phyloP scores from a whole-genome alignment of 257 asterid genomes.

The Solanum chmielewskii region DNA sequence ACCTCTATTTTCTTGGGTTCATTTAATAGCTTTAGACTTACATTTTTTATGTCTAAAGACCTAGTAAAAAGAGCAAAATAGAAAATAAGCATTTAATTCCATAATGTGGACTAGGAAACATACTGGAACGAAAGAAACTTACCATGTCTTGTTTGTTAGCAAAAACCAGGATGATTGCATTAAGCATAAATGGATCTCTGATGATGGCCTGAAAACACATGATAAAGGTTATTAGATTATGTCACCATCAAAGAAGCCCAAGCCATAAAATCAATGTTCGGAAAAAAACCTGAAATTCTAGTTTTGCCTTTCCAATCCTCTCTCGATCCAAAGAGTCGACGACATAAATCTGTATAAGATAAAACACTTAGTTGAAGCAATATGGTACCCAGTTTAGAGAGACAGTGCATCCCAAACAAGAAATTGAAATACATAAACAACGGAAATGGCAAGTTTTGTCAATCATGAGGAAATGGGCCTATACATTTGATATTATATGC shows the following conservation, averaged over 20 bases:
- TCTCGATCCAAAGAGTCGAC: constrained; percentile 96
- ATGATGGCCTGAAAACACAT: constrained; percentile 60
- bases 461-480: neutral
- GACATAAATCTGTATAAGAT: constrained; percentile 62
- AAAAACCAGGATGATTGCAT: constrained; percentile 85
- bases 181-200: constrained; percentile 88
- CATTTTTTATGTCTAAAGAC: neutral
- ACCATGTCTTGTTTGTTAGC: constrained; percentile 99
- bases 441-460: neutral
- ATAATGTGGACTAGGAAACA: neutral
- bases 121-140: constrained; percentile 6
- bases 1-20: neutral
- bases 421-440: neutral
- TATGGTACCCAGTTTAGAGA: neutral
- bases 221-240: constrained; percentile 4
- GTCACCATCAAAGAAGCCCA: constrained; percentile 1
- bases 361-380: neutral
- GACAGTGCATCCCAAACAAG: neutral
- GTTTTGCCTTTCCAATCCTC: constrained; percentile 72
- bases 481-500: neutral
- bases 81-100: neutral
- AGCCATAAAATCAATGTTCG: constrained; percentile 2
- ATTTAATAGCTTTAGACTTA: neutral
- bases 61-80: neutral
- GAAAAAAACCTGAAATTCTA: constrained; percentile 73